These are phyloP conservation scores for Microthyrium microscopicum DNA, from an alignment of 2,329 filamentous ascomycete genomes.

Conservation along the genomic window DNA sequence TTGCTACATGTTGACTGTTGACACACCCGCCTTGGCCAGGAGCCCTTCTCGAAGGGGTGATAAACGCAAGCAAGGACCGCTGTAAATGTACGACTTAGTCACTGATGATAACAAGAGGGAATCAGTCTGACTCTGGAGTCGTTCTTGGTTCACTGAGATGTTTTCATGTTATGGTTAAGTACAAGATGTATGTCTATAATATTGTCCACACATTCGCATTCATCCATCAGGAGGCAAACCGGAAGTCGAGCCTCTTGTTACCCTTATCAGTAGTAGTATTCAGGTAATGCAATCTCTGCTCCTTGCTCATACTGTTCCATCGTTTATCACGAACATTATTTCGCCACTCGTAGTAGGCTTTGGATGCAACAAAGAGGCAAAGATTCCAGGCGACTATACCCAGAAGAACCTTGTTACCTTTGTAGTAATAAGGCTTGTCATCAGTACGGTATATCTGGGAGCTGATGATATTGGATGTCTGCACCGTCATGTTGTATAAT, in stretches of 20 bases:
- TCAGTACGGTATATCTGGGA: conserved; percentile 34
- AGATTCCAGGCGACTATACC: conserved; percentile 34
- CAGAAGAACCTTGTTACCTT: conserved; percentile 38
- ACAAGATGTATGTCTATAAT: conserved; percentile 12
- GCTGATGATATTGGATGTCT: conserved; percentile 6
- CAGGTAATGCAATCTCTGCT: conserved; percentile 20
- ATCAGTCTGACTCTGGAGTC: no score
- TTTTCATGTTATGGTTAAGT: no score
- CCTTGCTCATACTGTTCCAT: conserved; percentile 18
- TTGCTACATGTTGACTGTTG: no score
- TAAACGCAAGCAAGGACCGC: no score
- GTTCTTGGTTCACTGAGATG: no score
- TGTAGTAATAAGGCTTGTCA: conserved; percentile 32
- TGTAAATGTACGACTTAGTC: no score
- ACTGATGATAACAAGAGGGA: no score
- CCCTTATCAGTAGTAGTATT: conserved; percentile 20
- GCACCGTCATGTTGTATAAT: conserved; percentile 24
- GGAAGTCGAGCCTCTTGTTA: conserved; percentile 14
- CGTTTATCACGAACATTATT: conserved; percentile 24
- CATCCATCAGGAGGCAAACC: no score
- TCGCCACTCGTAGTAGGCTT: conserved; percentile 35
- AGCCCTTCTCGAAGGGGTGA: no score
- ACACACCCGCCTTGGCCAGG: no score
- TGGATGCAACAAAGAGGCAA: conserved; percentile 31
- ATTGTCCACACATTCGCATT: no score